Base-by-base conservation (phyloP, 2,329 filamentous ascomycete genomes). In the Verruconis gallopava region DNA sequence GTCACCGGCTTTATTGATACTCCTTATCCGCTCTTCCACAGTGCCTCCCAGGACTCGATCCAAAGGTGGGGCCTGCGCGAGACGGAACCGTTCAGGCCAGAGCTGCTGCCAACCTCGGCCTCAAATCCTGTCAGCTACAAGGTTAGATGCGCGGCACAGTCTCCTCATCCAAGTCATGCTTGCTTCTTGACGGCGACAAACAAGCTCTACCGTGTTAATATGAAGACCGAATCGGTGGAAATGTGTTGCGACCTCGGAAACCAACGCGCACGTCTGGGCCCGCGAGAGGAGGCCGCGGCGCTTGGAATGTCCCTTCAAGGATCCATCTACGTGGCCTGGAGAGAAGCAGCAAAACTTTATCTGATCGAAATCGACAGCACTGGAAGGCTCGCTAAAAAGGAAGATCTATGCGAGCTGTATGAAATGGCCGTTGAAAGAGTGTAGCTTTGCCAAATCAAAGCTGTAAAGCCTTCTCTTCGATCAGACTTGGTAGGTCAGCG, bases 271-370 rank as follows among this genome's bases (percentile, higher is more conserved):
- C 22, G 37, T 25, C 11, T 25, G 19, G 37, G 30, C 30, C 37
- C 37, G 15, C 17, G 37, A 38, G 37, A 38, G n/a, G 37, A 28
- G n/a, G 37, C 30, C 9, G 37, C 37, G 20, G 14, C 37, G 11
- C 22, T 38, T 14, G 30, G 37, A 25, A 38, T 38, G 37, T 25
- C 37, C n/a, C 21, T 21, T 3, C 21, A 38, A 38, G 30, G 19
- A 11, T 25, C 37, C 30, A 25, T 21, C 19, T 22, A 38, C 11
- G 19, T 38, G 13, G 19, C 18, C 18, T 38, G 36, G 19, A 38
- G 11, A 11, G 36, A 22, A 15, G 36, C 20, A 5, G 19, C 36
- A 22, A 38, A 22, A 6, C 28, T 22, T n/a, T n/a, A n/a, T n/a
- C n/a, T n/a, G n/a, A n/a, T n/a, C n/a, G n/a, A n/a, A n/a, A n/a